Evolutionary conservation across 805 yeast genomes (phyloP).

Genomic region (Lachancea quebecensis): DNA sequence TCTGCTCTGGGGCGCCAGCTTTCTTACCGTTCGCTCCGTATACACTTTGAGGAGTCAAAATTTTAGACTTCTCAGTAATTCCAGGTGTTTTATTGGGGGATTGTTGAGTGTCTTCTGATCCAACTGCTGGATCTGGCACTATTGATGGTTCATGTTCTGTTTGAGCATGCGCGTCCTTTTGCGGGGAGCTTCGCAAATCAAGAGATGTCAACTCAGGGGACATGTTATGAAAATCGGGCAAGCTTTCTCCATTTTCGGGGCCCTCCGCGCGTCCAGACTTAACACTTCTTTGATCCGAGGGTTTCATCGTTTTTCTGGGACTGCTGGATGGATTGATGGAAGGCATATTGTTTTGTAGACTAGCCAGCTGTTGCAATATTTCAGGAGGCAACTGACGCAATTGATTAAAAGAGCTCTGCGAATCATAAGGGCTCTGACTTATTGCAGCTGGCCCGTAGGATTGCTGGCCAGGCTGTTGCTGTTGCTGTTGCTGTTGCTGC

Average conservation of each 20-base stretch:
- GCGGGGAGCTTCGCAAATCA: not conserved
- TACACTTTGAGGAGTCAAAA: slow-evolving; percentile 7
- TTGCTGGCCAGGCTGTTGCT: slow-evolving; percentile 3
- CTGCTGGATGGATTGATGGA: not conserved
- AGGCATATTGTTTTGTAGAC: slow-evolving; percentile 16
- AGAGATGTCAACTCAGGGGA: slow-evolving; percentile 2
- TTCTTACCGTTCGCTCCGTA: slow-evolving; percentile 1
- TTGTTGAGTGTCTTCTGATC: not conserved
- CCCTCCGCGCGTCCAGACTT: not conserved
- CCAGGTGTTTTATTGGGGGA: not conserved
- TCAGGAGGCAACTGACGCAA: slow-evolving; percentile 18
- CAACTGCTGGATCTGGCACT: not conserved
- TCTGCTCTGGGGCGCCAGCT: not conserved
- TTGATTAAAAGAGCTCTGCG: slow-evolving; percentile 10
- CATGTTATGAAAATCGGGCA: not conserved
- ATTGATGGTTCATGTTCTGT: not conserved
- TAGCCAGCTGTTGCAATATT: slow-evolving; percentile 14
- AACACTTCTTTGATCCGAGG: not conserved
- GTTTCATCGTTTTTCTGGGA: not conserved
- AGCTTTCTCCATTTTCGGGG: not conserved
- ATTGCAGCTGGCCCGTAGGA: not conserved
- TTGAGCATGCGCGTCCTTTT: not conserved
- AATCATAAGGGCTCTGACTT: slow-evolving; percentile 5
- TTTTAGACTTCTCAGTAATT: slow-evolving; percentile 1
- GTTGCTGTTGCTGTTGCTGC: not conserved